These are phyloP conservation scores for Corynascus novoguineensis DNA, from an alignment of 495 filamentous ascomycete species.

Conservation along the genomic window DNA sequence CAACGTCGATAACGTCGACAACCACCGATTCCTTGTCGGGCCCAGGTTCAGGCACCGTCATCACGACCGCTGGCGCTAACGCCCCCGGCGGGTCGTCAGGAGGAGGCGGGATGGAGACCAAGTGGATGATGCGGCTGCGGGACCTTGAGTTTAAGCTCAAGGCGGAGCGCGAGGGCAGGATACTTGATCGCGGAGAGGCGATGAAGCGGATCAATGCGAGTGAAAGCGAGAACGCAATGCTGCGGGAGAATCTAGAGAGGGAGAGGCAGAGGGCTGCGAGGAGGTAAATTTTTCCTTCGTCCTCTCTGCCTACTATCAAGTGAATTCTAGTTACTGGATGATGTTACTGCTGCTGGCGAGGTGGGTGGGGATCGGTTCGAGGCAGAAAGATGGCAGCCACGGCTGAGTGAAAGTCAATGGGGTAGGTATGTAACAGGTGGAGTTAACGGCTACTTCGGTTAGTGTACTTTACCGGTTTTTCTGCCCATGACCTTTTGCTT, in stretches of 20 bases:
- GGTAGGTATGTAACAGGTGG: no score
- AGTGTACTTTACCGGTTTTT: not conserved
- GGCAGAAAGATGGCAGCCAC: no score
- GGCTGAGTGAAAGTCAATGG: no score
- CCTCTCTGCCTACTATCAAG: no score
- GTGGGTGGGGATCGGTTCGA: no score
- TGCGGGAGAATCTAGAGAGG: slow-evolving; percentile 64
- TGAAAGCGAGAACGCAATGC: slow-evolving; percentile 66
- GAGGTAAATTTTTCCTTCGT: not conserved
- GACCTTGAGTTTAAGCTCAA: slow-evolving; percentile 87
- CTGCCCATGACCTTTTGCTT: no score
- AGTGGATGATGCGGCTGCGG: slow-evolving; percentile 76
- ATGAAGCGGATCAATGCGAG: slow-evolving; percentile 80
- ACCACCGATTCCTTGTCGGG: not conserved
- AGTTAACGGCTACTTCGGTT: no score
- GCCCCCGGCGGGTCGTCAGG: not conserved
- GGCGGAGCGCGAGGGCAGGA: slow-evolving; percentile 78
- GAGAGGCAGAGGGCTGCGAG: slow-evolving; percentile 17
- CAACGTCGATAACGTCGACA: not conserved
- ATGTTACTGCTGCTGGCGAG: no score
- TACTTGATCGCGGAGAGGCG: slow-evolving; percentile 77
- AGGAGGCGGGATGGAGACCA: slow-evolving; percentile 46
- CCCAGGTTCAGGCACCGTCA: not conserved
- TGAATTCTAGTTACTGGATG: no score
- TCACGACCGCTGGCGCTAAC: not conserved